Evolutionary conservation across 1,139 yeast genomes (phyloP), one percentile per base, ranked within the genome.

Genomic region (Suzukiozyma palmioleophila): DNA sequence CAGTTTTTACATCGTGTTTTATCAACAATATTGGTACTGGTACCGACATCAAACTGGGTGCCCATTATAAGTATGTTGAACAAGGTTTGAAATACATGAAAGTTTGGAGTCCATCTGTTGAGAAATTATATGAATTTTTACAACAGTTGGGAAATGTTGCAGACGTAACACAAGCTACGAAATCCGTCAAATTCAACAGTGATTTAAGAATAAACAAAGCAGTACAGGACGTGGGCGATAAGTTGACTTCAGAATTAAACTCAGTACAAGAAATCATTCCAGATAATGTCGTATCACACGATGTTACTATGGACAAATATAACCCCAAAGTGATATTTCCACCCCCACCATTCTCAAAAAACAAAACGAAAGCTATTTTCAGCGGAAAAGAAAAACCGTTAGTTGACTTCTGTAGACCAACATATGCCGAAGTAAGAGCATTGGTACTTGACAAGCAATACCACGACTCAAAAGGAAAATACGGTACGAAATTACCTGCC

Each of bases 281-380:
- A 1, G 33, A 45, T 7, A 33, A 38, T 10, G 44, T 51, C 5
- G 34, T 46, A 6, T 36, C 39, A 33, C n/a, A 12, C 8, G 42
- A 45, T 1, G 21, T 48, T 10, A 26, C 47, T 13, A 30, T 44
- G 2, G 36, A 42, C 2, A 40, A 43, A 3, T 41, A 57, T 2
- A 67, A 67, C 41, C 73, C 74, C 0, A 26, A 43, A 33, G 68
- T 64, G 1, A 41, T 48, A 4, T 64, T 62, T 43, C 70, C 69
- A 3, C 67, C 69, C 0, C 55, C 64, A 2, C 47, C 55, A 7
- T 41, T 51, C 11, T 52, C 63, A 16, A 52, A 52, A 27, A 57
- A 52, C 33, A 59, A 59, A 42, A 49, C 54, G 7, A 47, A 49
- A 32, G 60, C 59, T 11, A 45, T 52, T 11, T 56, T 51, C 42